Evolutionary conservation across 768 basidiomycete genomes (phyloP).

Genomic region (Rubroboletus satanas): DNA sequence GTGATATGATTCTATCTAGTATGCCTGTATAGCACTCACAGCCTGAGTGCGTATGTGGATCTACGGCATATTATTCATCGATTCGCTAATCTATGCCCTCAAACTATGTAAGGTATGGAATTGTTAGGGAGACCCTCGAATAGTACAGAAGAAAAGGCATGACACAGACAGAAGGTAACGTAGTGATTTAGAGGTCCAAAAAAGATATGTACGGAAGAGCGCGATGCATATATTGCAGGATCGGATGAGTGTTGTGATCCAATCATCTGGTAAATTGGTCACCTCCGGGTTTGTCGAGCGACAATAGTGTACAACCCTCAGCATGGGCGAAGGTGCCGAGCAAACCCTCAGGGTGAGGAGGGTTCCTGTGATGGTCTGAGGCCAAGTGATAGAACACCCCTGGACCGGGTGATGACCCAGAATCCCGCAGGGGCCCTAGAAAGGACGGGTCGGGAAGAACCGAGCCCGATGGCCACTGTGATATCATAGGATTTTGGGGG

Average conservation of each 20-base stretch:
- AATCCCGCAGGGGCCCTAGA: not conserved
- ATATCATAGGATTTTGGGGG: not conserved
- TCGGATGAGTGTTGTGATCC: not conserved
- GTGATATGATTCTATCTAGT: not conserved
- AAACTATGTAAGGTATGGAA: not conserved
- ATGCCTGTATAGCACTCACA: not conserved
- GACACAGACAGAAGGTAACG: not conserved
- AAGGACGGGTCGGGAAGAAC: not conserved
- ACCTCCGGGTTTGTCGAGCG: conserved; percentile 1
- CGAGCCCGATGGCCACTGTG: conserved; percentile 2
- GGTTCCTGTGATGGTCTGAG: conserved; percentile 1
- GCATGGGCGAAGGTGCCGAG: not conserved
- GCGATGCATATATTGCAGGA: not conserved
- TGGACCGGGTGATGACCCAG: not conserved
- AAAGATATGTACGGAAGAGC: not conserved
- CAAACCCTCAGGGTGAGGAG: not conserved
- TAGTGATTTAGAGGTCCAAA: not conserved
- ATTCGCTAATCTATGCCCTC: not conserved
- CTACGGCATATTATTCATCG: not conserved
- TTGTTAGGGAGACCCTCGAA: not conserved
- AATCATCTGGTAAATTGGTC: not conserved
- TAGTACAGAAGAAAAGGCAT: not conserved
- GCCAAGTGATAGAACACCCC: not conserved
- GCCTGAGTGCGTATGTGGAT: not conserved
- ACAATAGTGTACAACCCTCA: conserved; percentile 6